Conservation (phyloP, 2,329 filamentous ascomycete genomes). For the Ilyonectria destructans region DNA sequence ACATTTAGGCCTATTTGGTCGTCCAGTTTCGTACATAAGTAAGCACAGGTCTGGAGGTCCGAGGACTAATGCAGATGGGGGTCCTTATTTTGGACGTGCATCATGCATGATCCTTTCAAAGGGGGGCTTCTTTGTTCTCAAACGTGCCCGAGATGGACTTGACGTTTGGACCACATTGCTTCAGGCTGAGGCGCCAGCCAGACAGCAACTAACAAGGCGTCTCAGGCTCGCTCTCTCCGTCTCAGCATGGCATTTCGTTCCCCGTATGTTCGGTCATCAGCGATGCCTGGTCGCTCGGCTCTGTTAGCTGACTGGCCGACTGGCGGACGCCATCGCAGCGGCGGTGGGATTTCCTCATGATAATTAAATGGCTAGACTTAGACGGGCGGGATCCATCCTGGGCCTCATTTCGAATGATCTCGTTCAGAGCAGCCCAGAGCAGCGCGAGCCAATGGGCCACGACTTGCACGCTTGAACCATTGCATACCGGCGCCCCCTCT, state of each 20-base stretch:
- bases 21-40: background rate
- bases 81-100: conserved; percentile 29
- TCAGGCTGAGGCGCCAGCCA: conserved; percentile 20
- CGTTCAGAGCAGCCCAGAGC: conserved; percentile 17
- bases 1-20: background rate
- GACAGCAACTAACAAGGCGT: background rate
- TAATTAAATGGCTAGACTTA: conserved; percentile 41
- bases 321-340: conserved; percentile 15
- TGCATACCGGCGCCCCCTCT: conserved; percentile 8
- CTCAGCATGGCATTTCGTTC: background rate
- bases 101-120: conserved; percentile 31
- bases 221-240: background rate
- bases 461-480: conserved; percentile 23
- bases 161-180: conserved; percentile 26
- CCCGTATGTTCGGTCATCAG: background rate
- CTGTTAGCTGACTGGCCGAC: conserved; percentile 21
- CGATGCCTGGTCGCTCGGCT: conserved; percentile 21
- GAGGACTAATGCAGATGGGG: conserved; percentile 27
- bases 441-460: conserved; percentile 23
- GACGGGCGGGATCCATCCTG: conserved; percentile 45
- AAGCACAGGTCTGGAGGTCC: conserved; percentile 10
- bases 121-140: conserved; percentile 6
- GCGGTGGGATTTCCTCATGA: conserved; percentile 13
- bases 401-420: conserved; percentile 47
- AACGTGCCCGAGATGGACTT: conserved; percentile 21